A percentile compares a stretch with the other conserved stretches of the same genome.
These are phyloP conservation scores for Aspergillus kassunensis DNA, from an alignment of 495 filamentous ascomycete genomes.

Conservation along the genomic window DNA sequence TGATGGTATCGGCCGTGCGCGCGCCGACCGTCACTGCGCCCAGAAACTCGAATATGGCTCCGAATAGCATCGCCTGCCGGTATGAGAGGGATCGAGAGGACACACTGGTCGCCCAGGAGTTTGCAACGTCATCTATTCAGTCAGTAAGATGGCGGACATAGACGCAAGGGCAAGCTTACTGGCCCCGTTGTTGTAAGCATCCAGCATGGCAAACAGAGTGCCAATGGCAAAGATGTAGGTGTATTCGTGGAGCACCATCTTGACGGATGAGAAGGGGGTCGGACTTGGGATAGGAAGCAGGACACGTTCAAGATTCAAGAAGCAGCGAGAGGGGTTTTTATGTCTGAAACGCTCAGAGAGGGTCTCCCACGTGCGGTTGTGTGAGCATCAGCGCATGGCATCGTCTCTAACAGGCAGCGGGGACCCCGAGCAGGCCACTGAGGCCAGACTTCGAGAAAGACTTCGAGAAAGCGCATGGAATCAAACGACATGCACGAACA, in stretches of 20 bases:
- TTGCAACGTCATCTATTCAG: constrained; percentile 67
- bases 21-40: constrained; percentile 59
- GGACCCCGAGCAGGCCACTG: background rate
- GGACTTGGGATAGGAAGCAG: background rate
- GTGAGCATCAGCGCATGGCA: too few species aligned
- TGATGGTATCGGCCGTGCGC: constrained; percentile 57
- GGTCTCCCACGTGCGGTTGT: background rate
- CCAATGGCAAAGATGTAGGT: constrained; percentile 72
- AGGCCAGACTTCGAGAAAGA: background rate
- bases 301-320: background rate
- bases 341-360: too few species aligned
- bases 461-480: background rate
- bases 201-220: constrained; percentile 70
- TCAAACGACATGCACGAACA: background rate
- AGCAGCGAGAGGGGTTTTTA: too few species aligned
- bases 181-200: constrained; percentile 68
- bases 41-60: constrained; percentile 58
- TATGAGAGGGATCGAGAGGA: constrained; percentile 65
- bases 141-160: background rate
- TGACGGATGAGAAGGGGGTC: constrained; percentile 15
- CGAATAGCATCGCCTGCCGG: constrained; percentile 63
- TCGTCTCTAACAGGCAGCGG: background rate
- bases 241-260: constrained; percentile 54
- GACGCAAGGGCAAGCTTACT: constrained; percentile 38
- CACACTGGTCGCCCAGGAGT: constrained; percentile 69